Base-by-base conservation (phyloP, 176 grass and related monocot genomes). In the Eragrostis curvula region DNA sequence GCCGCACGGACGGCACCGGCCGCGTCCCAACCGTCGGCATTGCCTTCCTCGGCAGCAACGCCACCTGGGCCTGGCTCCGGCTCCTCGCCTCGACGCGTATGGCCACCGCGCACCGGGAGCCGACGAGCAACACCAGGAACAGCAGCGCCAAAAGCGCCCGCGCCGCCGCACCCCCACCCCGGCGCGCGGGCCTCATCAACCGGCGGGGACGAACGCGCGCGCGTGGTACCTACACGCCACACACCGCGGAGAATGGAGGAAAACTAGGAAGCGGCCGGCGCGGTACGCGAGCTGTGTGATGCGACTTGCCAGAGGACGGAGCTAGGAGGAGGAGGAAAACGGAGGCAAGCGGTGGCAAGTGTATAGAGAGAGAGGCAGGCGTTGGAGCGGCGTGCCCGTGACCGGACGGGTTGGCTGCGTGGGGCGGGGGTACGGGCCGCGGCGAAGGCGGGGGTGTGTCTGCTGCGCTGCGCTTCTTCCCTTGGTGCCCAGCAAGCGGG, bases 111-210 rank as follows among this genome's bases (percentile, higher is more conserved):
- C 48, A 8, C 55, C 32, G 13, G 11, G 49, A 20, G 5, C 49
- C 64, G 36, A 56, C 13, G 48, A 24, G 47, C 78, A 25, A 20
- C 30, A 3, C 21, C 20, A 79, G n/a, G 1, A 81, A 16, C 23
- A 81, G n/a, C 30, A 57, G 48, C 1, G 55, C 3, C 42, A 69
- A 15, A 50, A 80, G 36, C 65, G 23, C 45, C 61, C 76, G 28
- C 45, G 60, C 50, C 50, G 18, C 78, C 78, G 23, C 78, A 25
- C 49, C 65, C 50, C 78, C 9, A 15, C 36, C 50, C 4, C 65
- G 66, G 65, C 65, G n/a, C 49, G n/a, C 65, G 32, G 65, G 50
- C 78, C 23, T 81, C 78, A 81, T 81, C 65, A 81, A 70, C 50
- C 48, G 21, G n/a, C 77, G 21, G 46, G 39, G 46, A 23, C 9